phyloP scores from a whole-genome alignment of 2,329 filamentous ascomycete species.

The Rutstroemia sp. region DNA sequence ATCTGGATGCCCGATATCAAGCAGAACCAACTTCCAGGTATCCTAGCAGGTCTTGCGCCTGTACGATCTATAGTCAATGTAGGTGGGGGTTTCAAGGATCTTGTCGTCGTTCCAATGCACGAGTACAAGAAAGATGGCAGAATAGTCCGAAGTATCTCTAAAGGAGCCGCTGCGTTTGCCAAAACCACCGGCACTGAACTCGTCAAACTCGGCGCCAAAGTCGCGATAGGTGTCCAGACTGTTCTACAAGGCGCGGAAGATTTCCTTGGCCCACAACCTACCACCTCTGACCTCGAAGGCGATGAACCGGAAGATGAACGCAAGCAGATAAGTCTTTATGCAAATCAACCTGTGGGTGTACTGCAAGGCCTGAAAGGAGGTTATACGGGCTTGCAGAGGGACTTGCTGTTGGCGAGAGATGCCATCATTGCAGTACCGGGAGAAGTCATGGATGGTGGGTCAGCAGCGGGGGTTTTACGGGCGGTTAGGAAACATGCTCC shows the following conservation, averaged over 20 bases:
- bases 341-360: constrained; percentile 86
- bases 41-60: constrained; percentile 81
- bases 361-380: constrained; percentile 79
- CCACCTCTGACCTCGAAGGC: constrained; percentile 36
- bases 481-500: constrained; percentile 77
- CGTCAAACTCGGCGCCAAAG: constrained; percentile 88
- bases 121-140: constrained; percentile 94
- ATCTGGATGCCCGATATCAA: constrained; percentile 96
- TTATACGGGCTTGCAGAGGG: constrained; percentile 73
- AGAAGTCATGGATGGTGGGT: constrained; percentile 80
- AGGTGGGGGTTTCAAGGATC: constrained; percentile 75
- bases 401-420: constrained; percentile 79
- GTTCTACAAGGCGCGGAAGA: constrained; percentile 83
- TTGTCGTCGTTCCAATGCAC: constrained; percentile 81
- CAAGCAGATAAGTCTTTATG: constrained; percentile 83
- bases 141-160: constrained; percentile 83
- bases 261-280: constrained; percentile 47
- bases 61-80: constrained; percentile 90
- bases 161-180: constrained; percentile 83
- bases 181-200: constrained; percentile 90
- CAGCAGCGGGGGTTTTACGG: constrained; percentile 69
- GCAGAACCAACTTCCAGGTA: constrained; percentile 77
- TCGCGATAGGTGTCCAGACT: constrained; percentile 93
- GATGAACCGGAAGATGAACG: constrained; percentile 62
- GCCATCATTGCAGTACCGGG: constrained; percentile 92